Base-by-base conservation (phyloP, 2,329 filamentous ascomycete species). In the Monosporascus sp. region DNA sequence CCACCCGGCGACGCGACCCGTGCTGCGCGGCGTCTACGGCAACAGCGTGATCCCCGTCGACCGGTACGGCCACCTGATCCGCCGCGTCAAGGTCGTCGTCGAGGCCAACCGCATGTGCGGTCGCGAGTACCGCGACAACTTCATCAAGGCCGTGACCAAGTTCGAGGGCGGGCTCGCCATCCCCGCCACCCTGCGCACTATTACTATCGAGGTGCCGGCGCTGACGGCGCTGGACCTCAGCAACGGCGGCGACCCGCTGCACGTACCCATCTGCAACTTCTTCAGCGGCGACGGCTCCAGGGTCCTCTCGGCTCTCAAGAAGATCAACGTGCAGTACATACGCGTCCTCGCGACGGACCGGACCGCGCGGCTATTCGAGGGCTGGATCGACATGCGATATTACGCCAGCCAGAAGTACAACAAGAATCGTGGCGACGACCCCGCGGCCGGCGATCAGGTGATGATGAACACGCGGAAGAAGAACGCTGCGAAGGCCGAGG, bases 181-280 rank as follows among this genome's bases (percentile, higher is more conserved):
- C 0, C 47, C 47, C 2, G 61, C 60, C 18, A 65, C 65, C 47
- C 62, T 80, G 3, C 66, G 73, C 52, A 76, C 70, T 1, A 60
- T 81, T 24, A 72, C 68, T 3, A 63, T 80, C 47, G 68, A 74
- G 36, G 59, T 79, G 47, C 65, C 65, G 17, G 72, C 72, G n/a
- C n/a, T 51, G 44, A 46, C 41, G 3, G 48, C 46, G 24, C 9
- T 27, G 15, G 42, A 55, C 44, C 56, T 51, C 54, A 46, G n/a
- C 6, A 47, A 9, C 38, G 50, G 15, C 9, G 37, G 39, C 24
- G 24, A 48, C 22, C 54, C 50, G 1, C 49, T 51, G 1, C 27
- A 57, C 9, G 67, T 72, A 37, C 71, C 70, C 3, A 71, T 74
- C 49, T 58, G 68, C 49, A 53, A 68, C 52, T 72, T 75, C 57